Evolutionary conservation across 257 asterid genomes (phyloP), one percentile per base, ranked within the genome.

Genomic region (Ligustrum vulgare): DNA sequence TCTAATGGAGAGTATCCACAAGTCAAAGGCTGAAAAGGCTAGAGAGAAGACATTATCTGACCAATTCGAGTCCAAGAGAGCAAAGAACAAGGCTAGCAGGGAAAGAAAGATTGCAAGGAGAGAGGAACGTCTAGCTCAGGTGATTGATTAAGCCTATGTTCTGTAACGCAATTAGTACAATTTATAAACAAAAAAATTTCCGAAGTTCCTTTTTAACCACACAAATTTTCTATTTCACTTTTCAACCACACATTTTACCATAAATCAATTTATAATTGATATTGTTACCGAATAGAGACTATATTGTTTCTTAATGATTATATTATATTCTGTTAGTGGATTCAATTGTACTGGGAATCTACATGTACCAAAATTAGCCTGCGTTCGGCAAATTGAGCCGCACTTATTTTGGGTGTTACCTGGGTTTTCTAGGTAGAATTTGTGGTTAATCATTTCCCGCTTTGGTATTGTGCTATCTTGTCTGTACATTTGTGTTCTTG

Each of bases 1-100:
- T 31, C 82, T 94, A 85, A 94, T 94, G 98, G 98, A 94, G 80
- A 94, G 91, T 73, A 94, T 94, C 67, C 98, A 94, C 90, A 94
- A 89, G 83, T 84, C 98, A 3, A 94, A 94, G 96, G 97, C 97
- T 22, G 98, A 94, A 85, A 94, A 92, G 87, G 97, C 97, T 32
- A 89, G 97, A 58, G 98, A 94, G 85, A 94, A 94, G 92, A 89
- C 96, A 0, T 67, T 94, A 75, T 86, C 97, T 10, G 98, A 92
- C 73, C 98, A 94, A 83, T 94, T 92, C 63, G 98, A 94, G 88
- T 97, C 98, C 28, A 94, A 89, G 92, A 87, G 98, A 34, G 97
- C 97, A 0, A 94, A 92, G 91, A 94, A 90, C 84, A 94, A 94
- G 87, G 98, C 98, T 25, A 90, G 97, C 88, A 83, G 97, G 81